phyloP scores from a whole-genome alignment of 2,329 filamentous ascomycete genomes.

The Magnaporthiopsis rhizophila region DNA sequence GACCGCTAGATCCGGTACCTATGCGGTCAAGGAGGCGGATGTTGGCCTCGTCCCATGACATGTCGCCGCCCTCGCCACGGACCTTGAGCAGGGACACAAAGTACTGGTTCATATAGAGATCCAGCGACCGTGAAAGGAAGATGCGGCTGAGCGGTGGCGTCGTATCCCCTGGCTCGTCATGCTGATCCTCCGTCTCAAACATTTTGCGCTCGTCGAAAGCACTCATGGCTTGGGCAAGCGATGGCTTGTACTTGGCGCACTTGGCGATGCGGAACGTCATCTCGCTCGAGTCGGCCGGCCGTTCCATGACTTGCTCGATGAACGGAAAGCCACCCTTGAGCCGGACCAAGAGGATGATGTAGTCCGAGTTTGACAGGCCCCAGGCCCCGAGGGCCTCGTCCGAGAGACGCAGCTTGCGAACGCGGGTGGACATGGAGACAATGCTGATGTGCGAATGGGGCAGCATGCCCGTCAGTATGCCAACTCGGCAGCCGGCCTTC shows the following conservation, averaged over 20 bases:
- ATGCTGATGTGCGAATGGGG: slow-evolving; percentile 32
- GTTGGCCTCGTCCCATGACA: slow-evolving; percentile 65
- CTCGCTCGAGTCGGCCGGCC: slow-evolving; percentile 20
- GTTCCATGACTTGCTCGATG: slow-evolving; percentile 43
- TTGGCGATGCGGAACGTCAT: slow-evolving; percentile 60
- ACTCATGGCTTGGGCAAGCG: slow-evolving; percentile 28
- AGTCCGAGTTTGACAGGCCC: slow-evolving; percentile 58
- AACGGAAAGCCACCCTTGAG: slow-evolving; percentile 52
- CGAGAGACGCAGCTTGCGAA: slow-evolving; percentile 63
- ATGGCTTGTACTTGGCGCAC: slow-evolving; percentile 66
- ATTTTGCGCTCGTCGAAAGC: slow-evolving; percentile 19
- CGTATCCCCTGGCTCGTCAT: not conserved
- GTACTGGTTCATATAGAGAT: slow-evolving; percentile 57
- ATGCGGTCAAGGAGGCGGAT: slow-evolving; percentile 10
- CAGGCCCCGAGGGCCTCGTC: slow-evolving; percentile 70
- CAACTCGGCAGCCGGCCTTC: slow-evolving; percentile 61
- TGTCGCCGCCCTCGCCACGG: slow-evolving; percentile 32
- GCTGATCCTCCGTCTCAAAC: slow-evolving; percentile 10
- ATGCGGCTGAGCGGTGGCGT: slow-evolving; percentile 36
- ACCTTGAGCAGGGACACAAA: slow-evolving; percentile 56
- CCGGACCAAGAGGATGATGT: slow-evolving; percentile 65
- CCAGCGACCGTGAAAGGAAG: slow-evolving; percentile 66
- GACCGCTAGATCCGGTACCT: not conserved
- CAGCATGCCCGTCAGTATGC: slow-evolving; percentile 44
- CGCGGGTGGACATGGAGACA: slow-evolving; percentile 61